Evolutionary conservation across 140 eudicot species (phyloP), one percentile per base, ranked within the genome.

Genomic region (Erigeron philadelphicus): DNA sequence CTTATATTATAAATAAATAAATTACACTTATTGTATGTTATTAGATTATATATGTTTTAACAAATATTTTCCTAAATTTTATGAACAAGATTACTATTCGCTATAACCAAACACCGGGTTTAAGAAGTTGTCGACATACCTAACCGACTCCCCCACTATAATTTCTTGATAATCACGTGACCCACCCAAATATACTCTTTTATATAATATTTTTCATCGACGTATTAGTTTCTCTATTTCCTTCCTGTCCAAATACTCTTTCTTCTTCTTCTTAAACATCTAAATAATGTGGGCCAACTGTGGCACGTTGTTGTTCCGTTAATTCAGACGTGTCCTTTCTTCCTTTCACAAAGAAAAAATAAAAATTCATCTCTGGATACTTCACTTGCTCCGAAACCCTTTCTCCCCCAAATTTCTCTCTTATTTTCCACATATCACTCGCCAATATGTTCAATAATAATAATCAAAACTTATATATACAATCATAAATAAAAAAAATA

Each of bases 291-390:
- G 75, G 75, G 71, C 65, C 75, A 52, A 58, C 72, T 43, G 44
- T 62, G 76, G 75, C 76, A 70, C 80, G 80, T 76, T 76, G 41
- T 76, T 11, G 42, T 46, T 43, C 80, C 80, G 70, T 69, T 48
- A 61, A 61, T 68, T 50, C 80, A 61, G 70, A 68, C 75, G 80
- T 75, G 79, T 75, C 79, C 49, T 15, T 31, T 38, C 79, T 11
- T 67, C 72, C 38, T 31, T 31, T 31, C 38, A 31, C 5, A 31
- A 31, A 31, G 5, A 31, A 31, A 31, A 31, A 31, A n/a, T n/a
- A n/a, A 2, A 31, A 50, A 8, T 58, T 53, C 16, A 50, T 55
- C 64, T 7, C 72, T 69, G 50, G 19, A 70, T 64, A 76, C 76
- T 76, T 76, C 67, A 76, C 80, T 76, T 70, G 76, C 76, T 70